These are phyloP conservation scores for Shiraia sp. DNA, from an alignment of 2,329 filamentous ascomycete genomes.

Conservation along the genomic window DNA sequence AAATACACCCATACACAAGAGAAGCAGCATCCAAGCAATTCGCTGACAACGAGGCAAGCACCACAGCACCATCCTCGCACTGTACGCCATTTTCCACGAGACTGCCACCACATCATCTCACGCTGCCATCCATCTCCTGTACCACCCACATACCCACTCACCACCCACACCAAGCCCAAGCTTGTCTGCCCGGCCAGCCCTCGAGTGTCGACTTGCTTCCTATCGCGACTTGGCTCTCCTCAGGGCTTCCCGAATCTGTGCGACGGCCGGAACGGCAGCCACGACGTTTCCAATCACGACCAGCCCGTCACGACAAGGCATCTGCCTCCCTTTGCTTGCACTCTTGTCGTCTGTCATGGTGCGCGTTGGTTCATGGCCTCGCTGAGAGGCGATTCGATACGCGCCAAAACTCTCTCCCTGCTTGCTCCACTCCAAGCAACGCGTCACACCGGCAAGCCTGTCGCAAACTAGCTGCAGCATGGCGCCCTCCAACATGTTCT, in stretches of 20 bases:
- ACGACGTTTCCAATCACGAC: slow-evolving; percentile 12
- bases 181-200: too few relatives aligned
- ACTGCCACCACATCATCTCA: neutral
- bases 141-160: too few relatives aligned
- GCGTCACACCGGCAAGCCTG: slow-evolving; percentile 20
- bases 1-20: too few relatives aligned
- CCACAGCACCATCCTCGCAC: neutral
- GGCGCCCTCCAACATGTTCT: slow-evolving; percentile 47
- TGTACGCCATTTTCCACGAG: slow-evolving; percentile 5
- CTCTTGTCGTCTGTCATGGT: slow-evolving; percentile 26
- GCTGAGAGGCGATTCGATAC: slow-evolving; percentile 34
- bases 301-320: slow-evolving; percentile 7
- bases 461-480: slow-evolving; percentile 22
- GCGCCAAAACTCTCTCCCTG: slow-evolving; percentile 1
- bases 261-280: slow-evolving; percentile 24
- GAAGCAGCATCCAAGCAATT: neutral
- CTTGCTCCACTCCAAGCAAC: slow-evolving; percentile 13
- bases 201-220: too few relatives aligned
- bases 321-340: neutral
- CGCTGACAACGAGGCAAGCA: neutral
- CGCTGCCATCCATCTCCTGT: too few relatives aligned
- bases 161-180: too few relatives aligned
- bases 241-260: slow-evolving; percentile 18
- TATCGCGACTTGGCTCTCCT: slow-evolving; percentile 3
- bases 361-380: slow-evolving; percentile 34